Conservation (phyloP, 2,329 filamentous ascomycete species). For the Fusarium albidum region DNA sequence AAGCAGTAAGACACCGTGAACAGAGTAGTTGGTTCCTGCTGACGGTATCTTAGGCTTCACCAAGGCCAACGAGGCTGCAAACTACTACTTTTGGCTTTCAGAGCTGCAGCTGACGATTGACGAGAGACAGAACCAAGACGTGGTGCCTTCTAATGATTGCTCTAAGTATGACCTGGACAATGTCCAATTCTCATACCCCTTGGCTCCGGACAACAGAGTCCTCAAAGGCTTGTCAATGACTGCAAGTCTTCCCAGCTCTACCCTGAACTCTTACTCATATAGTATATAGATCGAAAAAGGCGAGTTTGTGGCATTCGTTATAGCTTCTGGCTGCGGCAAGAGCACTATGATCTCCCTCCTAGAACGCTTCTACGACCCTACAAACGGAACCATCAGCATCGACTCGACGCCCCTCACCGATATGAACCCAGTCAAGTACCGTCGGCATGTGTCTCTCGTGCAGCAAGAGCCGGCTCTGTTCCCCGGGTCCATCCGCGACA, state of each 20-base stretch:
- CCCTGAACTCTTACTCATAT: background rate
- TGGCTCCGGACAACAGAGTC: conserved; percentile 21
- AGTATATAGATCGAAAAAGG: conserved; percentile 55
- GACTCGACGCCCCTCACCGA: conserved; percentile 35
- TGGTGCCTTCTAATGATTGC: conserved; percentile 26
- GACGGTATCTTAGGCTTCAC: conserved; percentile 49
- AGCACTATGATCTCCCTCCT: conserved; percentile 64
- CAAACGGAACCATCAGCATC: conserved; percentile 54
- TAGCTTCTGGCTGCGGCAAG: conserved; percentile 61
- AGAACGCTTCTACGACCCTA: conserved; percentile 52
- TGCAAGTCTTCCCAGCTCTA: conserved; percentile 51
- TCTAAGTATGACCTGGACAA: conserved; percentile 52
- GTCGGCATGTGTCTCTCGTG: too few relatives aligned
- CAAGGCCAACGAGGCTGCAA: conserved; percentile 56
- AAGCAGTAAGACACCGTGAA: conserved; percentile 43
- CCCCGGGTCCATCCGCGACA: too few relatives aligned
- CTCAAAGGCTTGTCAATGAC: conserved; percentile 17
- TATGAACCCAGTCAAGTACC: too few relatives aligned
- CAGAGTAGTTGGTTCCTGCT: background rate
- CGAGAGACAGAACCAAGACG: conserved; percentile 10
- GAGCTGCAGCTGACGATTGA: conserved; percentile 11
- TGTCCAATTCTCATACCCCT: conserved; percentile 50
- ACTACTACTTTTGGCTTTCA: conserved; percentile 57
- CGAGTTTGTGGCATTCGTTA: conserved; percentile 61
- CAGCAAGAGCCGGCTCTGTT: too few relatives aligned